Percentiles rank a stretch among this genome's conserved stretches.
Conservation (phyloP, 495 filamentous ascomycete genomes). For the Tuber indicum region DNA sequence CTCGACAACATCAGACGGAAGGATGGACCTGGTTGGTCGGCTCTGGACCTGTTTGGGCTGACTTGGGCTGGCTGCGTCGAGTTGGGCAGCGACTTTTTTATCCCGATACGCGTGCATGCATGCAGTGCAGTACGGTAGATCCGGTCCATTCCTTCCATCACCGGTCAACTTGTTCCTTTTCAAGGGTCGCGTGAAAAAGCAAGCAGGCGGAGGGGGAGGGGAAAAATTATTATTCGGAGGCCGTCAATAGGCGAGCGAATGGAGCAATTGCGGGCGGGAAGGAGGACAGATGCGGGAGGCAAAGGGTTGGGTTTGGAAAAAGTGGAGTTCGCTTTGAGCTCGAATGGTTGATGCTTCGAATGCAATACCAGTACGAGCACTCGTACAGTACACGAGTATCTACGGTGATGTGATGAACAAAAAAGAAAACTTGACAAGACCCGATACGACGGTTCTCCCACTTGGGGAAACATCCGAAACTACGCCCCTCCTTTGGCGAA, state of each 20-base stretch:
- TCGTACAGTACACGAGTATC: no score
- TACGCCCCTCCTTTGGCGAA: neutral
- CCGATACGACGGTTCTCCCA: slow-evolving; percentile 17
- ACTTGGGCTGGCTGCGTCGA: neutral
- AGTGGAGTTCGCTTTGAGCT: neutral
- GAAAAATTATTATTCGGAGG: neutral
- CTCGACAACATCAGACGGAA: neutral
- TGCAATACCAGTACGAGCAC: neutral
- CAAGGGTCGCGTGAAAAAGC: slow-evolving; percentile 5
- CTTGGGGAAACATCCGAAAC: slow-evolving; percentile 27
- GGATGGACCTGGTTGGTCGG: neutral
- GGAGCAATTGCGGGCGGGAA: slow-evolving; percentile 18
- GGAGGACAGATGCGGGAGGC: slow-evolving; percentile 14
- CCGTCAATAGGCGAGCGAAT: slow-evolving; percentile 32
- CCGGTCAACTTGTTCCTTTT: slow-evolving; percentile 10
- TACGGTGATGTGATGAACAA: neutral
- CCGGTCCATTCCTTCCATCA: slow-evolving; percentile 13
- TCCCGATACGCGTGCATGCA: slow-evolving; percentile 17
- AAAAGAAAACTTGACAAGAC: slow-evolving; percentile 16
- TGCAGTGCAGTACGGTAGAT: slow-evolving; percentile 13
- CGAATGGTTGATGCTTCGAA: neutral
- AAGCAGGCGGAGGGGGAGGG: neutral
- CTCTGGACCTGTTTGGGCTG: neutral
- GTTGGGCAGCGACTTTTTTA: neutral
- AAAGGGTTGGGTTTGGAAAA: neutral